Conservation (phyloP, 768 basidiomycete genomes). For the Lactarius hengduanensis region DNA sequence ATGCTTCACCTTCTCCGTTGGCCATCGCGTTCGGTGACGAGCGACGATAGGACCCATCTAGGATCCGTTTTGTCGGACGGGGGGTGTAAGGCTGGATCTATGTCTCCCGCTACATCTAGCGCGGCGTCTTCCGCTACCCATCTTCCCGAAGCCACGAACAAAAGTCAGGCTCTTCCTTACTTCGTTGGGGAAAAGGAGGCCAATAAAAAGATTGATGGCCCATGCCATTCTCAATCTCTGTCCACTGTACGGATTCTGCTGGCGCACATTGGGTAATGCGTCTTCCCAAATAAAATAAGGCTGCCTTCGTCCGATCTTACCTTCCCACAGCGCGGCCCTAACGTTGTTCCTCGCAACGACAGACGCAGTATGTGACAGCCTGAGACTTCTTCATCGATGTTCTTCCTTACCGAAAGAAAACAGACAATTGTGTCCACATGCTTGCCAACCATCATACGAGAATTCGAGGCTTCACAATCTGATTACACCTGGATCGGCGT, state of each 20-base stretch:
- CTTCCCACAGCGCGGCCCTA: conserved; percentile 60
- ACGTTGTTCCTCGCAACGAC: conserved; percentile 84
- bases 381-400: conserved; percentile 14
- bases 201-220: conserved; percentile 3
- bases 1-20: conserved; percentile 22
- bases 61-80: conserved; percentile 10
- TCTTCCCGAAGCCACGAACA: conserved; percentile 19
- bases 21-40: conserved; percentile 17
- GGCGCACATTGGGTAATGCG: conserved; percentile 27
- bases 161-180: conserved; percentile 12
- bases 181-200: conserved; percentile 8
- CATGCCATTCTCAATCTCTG: conserved; percentile 16
- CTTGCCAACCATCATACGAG: conserved; percentile 74
- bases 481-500: conserved; percentile 88
- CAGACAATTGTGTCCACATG: conserved; percentile 79
- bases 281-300: conserved; percentile 11
- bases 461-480: conserved; percentile 62
- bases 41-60: conserved; percentile 3
- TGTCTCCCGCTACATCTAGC: conserved; percentile 18
- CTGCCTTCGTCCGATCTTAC: conserved; percentile 14
- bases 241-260: conserved; percentile 24
- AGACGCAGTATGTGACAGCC: conserved; percentile 58
- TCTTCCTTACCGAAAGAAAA: conserved; percentile 8
- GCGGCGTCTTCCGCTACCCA: conserved; percentile 17
- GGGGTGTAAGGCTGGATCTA: conserved; percentile 2